A percentile compares a stretch with the other conserved stretches of the same genome.
Evolutionary conservation across 2,329 filamentous ascomycete genomes (phyloP).

Genomic region (Aspergillus ochraceoroseus): DNA sequence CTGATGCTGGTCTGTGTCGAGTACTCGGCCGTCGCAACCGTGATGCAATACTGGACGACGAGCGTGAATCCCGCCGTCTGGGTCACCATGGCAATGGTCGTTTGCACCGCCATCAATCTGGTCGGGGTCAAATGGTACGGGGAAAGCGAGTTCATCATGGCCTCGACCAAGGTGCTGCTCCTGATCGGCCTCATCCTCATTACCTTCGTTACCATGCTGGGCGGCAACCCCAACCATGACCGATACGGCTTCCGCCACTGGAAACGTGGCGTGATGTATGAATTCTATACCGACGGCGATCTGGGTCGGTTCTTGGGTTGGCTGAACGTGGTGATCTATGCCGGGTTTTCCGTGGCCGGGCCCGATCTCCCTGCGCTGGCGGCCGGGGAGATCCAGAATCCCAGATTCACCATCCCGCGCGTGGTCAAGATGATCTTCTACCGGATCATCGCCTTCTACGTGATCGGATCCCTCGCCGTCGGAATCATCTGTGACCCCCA

Average conservation of each 20-base stretch:
- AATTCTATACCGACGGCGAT: slow-evolving; percentile 58
- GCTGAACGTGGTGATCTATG: slow-evolving; percentile 64
- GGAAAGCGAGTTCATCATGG: slow-evolving; percentile 67
- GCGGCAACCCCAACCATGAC: slow-evolving; percentile 67
- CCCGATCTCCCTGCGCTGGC: slow-evolving; percentile 57
- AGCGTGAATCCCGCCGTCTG: slow-evolving; percentile 42
- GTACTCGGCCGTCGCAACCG: slow-evolving; percentile 43
- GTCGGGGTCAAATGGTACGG: slow-evolving; percentile 67
- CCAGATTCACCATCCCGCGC: slow-evolving; percentile 62
- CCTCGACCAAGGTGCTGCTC: slow-evolving; percentile 64
- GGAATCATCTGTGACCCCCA: slow-evolving; percentile 65
- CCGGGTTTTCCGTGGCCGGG: slow-evolving; percentile 60
- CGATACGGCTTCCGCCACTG: slow-evolving; percentile 67
- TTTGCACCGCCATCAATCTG: slow-evolving; percentile 57
- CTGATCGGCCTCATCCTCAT: slow-evolving; percentile 65
- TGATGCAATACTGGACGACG: slow-evolving; percentile 46
- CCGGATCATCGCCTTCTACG: slow-evolving; percentile 69
- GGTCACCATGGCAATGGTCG: slow-evolving; percentile 41
- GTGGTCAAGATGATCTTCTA: slow-evolving; percentile 73
- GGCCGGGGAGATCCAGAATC: slow-evolving; percentile 65
- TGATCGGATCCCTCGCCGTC: slow-evolving; percentile 65
- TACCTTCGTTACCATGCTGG: slow-evolving; percentile 76
- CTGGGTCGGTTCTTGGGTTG: slow-evolving; percentile 69
- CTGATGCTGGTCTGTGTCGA: slow-evolving; percentile 47
- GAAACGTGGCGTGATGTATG: slow-evolving; percentile 58